Percentiles rank a stretch among this genome's conserved stretches.
Conservation (phyloP, 495 filamentous ascomycete genomes). For the Penicillium goetzii region DNA sequence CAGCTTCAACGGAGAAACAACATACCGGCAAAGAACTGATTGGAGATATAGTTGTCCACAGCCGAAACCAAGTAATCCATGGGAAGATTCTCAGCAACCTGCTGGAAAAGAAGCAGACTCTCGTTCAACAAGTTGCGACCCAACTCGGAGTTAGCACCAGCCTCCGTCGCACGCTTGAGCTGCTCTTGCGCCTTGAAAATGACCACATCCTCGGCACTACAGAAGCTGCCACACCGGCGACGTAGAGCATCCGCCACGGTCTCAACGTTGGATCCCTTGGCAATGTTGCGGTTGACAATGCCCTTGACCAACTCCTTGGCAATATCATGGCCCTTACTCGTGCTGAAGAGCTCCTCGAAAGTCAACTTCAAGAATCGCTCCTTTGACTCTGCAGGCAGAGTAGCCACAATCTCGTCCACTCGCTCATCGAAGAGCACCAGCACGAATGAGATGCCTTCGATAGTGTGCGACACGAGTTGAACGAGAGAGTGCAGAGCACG, state of each 20-base stretch:
- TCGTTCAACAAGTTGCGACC: slow-evolving; percentile 86
- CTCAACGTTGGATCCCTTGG: slow-evolving; percentile 92
- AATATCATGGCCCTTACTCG: slow-evolving; percentile 77
- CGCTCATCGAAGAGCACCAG: slow-evolving; percentile 90
- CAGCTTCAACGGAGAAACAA: too few species aligned
- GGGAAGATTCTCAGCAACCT: slow-evolving; percentile 79
- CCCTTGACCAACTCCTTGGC: slow-evolving; percentile 96
- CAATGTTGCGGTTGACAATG: slow-evolving; percentile 96
- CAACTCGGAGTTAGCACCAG: slow-evolving; percentile 69
- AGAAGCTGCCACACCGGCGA: slow-evolving; percentile 92
- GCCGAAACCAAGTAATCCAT: slow-evolving; percentile 79
- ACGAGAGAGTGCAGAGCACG: slow-evolving; percentile 86
- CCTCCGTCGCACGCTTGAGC: slow-evolving; percentile 82
- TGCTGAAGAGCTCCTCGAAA: slow-evolving; percentile 83
- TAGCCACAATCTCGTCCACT: slow-evolving; percentile 82
- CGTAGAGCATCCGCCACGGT: slow-evolving; percentile 92
- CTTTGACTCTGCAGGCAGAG: slow-evolving; percentile 69
- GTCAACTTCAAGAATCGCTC: slow-evolving; percentile 74
- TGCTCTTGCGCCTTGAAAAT: slow-evolving; percentile 98
- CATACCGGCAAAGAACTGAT: slow-evolving; percentile 81
- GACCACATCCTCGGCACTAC: slow-evolving; percentile 92
- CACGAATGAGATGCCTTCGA: slow-evolving; percentile 95
- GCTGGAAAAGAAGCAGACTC: slow-evolving; percentile 82
- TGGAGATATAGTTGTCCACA: slow-evolving; percentile 71
- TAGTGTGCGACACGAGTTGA: slow-evolving; percentile 78